phyloP scores from a whole-genome alignment of 2,329 filamentous ascomycete genomes.

The Rhynchosporium graminicola region DNA sequence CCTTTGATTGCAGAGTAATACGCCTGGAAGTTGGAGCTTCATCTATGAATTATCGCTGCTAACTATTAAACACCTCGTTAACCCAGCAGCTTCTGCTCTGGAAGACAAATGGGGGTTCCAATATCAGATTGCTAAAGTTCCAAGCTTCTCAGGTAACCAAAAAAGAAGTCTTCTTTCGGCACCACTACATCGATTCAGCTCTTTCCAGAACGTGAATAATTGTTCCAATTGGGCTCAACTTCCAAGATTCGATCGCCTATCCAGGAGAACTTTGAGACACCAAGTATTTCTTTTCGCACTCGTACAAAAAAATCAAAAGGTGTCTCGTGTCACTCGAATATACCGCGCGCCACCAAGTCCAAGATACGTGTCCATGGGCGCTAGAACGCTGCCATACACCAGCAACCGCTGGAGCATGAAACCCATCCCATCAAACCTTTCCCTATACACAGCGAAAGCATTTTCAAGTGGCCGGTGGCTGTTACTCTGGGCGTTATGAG shows the following conservation, averaged over 20 bases:
- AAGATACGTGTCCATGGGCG: neutral
- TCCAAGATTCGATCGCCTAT: neutral
- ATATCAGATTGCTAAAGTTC: too few species aligned
- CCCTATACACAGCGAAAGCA: too few species aligned
- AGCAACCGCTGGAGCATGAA: too few species aligned
- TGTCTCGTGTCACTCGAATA: neutral
- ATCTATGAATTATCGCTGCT: too few species aligned
- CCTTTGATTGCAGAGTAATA: too few species aligned
- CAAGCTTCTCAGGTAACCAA: neutral
- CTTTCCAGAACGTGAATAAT: neutral
- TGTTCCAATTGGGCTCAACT: neutral
- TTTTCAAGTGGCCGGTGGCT: neutral
- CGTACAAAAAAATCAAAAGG: neutral
- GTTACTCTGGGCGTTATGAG: neutral
- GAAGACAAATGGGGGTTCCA: too few species aligned
- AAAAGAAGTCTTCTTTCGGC: neutral
- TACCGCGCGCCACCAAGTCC: constrained; percentile 5
- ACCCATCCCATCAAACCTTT: too few species aligned
- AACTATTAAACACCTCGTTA: too few species aligned
- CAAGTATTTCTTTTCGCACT: too few species aligned
- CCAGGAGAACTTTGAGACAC: too few species aligned
- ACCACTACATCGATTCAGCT: neutral
- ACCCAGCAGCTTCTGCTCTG: too few species aligned
- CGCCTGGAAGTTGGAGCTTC: too few species aligned
- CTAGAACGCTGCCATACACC: neutral